phyloP scores from a whole-genome alignment of 2,329 filamentous ascomycete genomes.

The Huntiella savannae region DNA sequence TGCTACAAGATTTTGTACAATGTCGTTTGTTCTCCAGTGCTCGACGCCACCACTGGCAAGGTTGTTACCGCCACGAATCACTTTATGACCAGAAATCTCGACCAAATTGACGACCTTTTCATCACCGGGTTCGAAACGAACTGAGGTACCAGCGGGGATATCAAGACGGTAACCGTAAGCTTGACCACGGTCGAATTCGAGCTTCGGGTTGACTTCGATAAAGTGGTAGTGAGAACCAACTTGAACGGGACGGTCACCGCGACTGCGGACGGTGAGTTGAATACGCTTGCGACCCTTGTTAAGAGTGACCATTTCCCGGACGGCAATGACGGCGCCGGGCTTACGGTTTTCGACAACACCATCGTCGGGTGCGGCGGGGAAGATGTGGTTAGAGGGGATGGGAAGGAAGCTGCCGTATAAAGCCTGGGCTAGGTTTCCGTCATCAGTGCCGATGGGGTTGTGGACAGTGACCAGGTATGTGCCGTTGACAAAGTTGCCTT shows the following conservation, averaged over 20 bases:
- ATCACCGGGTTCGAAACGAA: constrained; percentile 87
- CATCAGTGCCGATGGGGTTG: constrained; percentile 67
- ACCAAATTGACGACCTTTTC: constrained; percentile 78
- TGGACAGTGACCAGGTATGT: constrained; percentile 92
- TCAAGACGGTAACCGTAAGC: constrained; percentile 77
- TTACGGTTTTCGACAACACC: constrained; percentile 34
- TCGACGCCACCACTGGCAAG: constrained; percentile 59
- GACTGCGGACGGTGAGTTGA: constrained; percentile 59
- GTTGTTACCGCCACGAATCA: constrained; percentile 70
- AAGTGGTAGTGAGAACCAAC: constrained; percentile 94
- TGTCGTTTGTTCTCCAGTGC: constrained; percentile 38
- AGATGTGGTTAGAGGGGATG: constrained; percentile 47
- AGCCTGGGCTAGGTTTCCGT: constrained; percentile 71
- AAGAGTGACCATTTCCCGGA: constrained; percentile 47
- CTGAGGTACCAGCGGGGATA: constrained; percentile 76
- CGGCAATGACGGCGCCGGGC: constrained; percentile 63
- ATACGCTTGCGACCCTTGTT: constrained; percentile 60
- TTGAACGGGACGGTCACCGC: constrained; percentile 78
- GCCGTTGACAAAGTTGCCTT: constrained; percentile 78
- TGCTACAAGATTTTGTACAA: constrained; percentile 45
- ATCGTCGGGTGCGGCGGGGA: constrained; percentile 39
- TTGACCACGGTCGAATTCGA: constrained; percentile 68
- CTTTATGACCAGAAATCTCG: constrained; percentile 61
- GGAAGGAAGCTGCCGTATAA: constrained; percentile 86
- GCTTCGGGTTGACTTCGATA: constrained; percentile 76